phyloP scores from a whole-genome alignment of 139 green algal species.

The Gonium pectorale region DNA sequence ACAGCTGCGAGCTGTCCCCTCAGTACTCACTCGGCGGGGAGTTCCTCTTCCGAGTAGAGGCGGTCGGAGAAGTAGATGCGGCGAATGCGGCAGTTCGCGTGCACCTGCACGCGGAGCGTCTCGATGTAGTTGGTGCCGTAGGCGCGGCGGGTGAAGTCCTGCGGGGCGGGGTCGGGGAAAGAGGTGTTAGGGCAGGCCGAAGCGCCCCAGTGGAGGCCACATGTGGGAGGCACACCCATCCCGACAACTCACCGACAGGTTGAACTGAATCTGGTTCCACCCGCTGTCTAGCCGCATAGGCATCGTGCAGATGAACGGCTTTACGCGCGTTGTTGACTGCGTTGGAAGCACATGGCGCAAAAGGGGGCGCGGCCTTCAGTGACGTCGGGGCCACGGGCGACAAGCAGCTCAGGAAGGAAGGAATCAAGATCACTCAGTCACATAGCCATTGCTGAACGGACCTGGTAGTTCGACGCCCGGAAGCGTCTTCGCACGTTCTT shows the following conservation, averaged over 20 bases:
- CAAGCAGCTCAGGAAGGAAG: background rate
- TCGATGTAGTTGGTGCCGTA: slow-evolving; percentile 98
- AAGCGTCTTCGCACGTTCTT: slow-evolving; percentile 98
- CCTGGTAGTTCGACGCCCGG: slow-evolving; percentile 98
- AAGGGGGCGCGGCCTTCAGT: slow-evolving; percentile 22
- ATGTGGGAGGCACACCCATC: background rate
- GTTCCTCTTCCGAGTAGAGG: slow-evolving; percentile 97
- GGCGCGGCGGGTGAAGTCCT: slow-evolving; percentile 91
- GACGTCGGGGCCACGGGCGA: no score
- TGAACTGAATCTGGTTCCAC: slow-evolving; percentile 99
- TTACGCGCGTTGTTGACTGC: slow-evolving; percentile 93
- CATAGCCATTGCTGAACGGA: slow-evolving; percentile 35
- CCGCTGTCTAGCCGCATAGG: slow-evolving; percentile 96
- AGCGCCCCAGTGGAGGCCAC: no score
- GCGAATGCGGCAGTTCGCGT: slow-evolving; percentile 95
- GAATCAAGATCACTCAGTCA: no score
- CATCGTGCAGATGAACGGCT: slow-evolving; percentile 99
- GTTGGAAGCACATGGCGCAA: background rate
- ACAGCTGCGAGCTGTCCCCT: background rate
- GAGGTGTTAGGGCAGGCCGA: background rate
- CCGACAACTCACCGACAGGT: slow-evolving; percentile 71
- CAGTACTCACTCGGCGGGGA: slow-evolving; percentile 91
- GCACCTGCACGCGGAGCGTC: slow-evolving; percentile 92
- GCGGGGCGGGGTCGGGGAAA: background rate
- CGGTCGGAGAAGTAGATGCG: slow-evolving; percentile 96